Conservation (phyloP, 2,329 filamentous ascomycete species). For the Gnomoniopsis sp. region DNA sequence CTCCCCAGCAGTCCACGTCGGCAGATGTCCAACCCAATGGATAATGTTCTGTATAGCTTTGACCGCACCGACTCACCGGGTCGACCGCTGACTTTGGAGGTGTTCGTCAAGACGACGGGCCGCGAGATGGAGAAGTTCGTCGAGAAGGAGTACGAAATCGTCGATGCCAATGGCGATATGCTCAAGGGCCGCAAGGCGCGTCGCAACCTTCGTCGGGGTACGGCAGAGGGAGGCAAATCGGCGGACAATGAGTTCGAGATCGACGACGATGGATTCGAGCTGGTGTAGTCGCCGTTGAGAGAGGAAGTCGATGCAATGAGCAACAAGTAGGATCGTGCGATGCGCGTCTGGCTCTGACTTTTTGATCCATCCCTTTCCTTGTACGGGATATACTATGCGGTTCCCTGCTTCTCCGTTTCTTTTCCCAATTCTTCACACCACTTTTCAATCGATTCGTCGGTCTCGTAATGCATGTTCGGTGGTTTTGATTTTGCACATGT, state of each 20-base stretch:
- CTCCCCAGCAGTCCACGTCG: slow-evolving; percentile 22
- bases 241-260: slow-evolving; percentile 25
- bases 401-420: not conserved
- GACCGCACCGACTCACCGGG: slow-evolving; percentile 37
- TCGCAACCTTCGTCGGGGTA: slow-evolving; percentile 33
- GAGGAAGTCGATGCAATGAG: not conserved
- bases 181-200: slow-evolving; percentile 42
- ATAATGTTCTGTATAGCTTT: slow-evolving; percentile 41
- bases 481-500: not conserved
- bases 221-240: slow-evolving; percentile 17
- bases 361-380: not conserved
- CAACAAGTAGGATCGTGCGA: not conserved
- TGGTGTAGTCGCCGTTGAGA: slow-evolving; percentile 26
- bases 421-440: not conserved
- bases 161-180: slow-evolving; percentile 42
- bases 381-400: not conserved
- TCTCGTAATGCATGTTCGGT: slow-evolving; percentile 7
- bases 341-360: not conserved
- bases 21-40: slow-evolving; percentile 26
- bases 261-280: slow-evolving; percentile 42
- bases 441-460: not conserved
- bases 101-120: slow-evolving; percentile 34
- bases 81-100: slow-evolving; percentile 35
- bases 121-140: slow-evolving; percentile 42
- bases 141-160: slow-evolving; percentile 45